Base-by-base conservation (phyloP, 2,329 filamentous ascomycete genomes). In the Cladophialophora yegresii region DNA sequence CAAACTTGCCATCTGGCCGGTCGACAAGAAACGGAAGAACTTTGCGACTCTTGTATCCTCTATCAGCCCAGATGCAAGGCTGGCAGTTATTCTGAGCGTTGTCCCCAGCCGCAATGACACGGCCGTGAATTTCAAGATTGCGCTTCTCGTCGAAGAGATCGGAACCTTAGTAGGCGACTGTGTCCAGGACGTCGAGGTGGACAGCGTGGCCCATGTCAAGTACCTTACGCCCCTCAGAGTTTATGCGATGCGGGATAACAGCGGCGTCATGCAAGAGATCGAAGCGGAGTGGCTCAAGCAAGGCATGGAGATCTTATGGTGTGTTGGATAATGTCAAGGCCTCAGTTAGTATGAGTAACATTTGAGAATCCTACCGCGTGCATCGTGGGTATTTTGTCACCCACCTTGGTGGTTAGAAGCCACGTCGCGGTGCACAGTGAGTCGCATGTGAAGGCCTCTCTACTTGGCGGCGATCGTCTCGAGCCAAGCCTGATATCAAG, bases 401-500 rank as follows among this genome's bases (percentile, higher is more conserved):
- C 6, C 26, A 6, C 3, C 26, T 28, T 6, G 26, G 26, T 28
- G 26, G 26, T 28, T 28, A 28, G 3, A 28, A 6, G 26, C 3
- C 26, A 28, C 26, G 26, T 6, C 26, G 26, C 26, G 26, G 26
- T 28, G 26, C 26, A 6, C 26, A 6, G 26, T 28, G 26, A 28
- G 26, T 28, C 26, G 26, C 26, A 6, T 28, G 26, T 28, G 26
- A 28, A 6, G n/a, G n/a, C n/a, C n/a, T n/a, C 26, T 28, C 26
- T 28, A 6, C 26, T 6, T 28, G 6, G 26, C 26, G 26, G 6
- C 26, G 26, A 12, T 43, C 32, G n/a, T 43, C 8, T 36, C 40
- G 23, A 26, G 58, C 58, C 58, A 22, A 61, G 58, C 23, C 58
- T 51, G 50, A 54, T 54, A 61, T 61, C 50, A 47, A 54, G 10